A percentile compares a stretch with the other conserved stretches of the same genome.
phyloP scores from a whole-genome alignment of 768 basidiomycete genomes.

The Strobilomyces confusus region DNA sequence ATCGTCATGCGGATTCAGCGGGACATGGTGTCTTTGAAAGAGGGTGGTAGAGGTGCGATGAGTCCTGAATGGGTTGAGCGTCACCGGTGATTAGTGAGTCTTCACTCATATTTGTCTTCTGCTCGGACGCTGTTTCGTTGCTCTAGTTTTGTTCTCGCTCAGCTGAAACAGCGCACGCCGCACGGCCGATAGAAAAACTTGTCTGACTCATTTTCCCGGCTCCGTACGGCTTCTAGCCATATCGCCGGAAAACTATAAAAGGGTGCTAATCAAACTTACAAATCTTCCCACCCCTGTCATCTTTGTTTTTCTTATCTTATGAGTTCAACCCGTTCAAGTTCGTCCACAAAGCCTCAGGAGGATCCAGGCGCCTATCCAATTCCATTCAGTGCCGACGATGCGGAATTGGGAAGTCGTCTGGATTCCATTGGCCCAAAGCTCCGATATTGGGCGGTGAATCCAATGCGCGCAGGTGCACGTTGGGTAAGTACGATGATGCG shows the following conservation, averaged over 20 bases:
- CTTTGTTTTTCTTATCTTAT: background rate
- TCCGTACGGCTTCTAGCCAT: background rate
- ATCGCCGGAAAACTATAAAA: slow-evolving; percentile 1
- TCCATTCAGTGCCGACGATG: slow-evolving; percentile 2
- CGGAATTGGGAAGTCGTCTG: slow-evolving; percentile 17
- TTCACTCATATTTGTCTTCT: too few relatives aligned
- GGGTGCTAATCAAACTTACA: too few relatives aligned
- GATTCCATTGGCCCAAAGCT: slow-evolving; percentile 6
- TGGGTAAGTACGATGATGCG: slow-evolving; percentile 15
- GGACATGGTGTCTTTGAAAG: background rate
- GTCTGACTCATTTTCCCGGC: background rate
- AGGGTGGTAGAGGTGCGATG: background rate
- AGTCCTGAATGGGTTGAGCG: too few relatives aligned
- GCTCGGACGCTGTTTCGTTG: too few relatives aligned
- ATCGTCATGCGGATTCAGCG: background rate
- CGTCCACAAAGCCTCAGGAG: background rate
- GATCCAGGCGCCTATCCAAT: slow-evolving; percentile 19
- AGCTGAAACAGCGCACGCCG: too few relatives aligned
- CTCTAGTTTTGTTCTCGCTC: too few relatives aligned
- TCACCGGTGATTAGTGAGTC: too few relatives aligned
- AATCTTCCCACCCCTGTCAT: background rate
- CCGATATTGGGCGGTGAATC: slow-evolving; percentile 14
- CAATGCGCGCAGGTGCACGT: background rate
- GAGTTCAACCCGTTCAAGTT: background rate
- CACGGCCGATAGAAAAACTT: too few relatives aligned